Base-by-base conservation (phyloP, 106 monocot genomes). In the Platanthera guangdongensis region DNA sequence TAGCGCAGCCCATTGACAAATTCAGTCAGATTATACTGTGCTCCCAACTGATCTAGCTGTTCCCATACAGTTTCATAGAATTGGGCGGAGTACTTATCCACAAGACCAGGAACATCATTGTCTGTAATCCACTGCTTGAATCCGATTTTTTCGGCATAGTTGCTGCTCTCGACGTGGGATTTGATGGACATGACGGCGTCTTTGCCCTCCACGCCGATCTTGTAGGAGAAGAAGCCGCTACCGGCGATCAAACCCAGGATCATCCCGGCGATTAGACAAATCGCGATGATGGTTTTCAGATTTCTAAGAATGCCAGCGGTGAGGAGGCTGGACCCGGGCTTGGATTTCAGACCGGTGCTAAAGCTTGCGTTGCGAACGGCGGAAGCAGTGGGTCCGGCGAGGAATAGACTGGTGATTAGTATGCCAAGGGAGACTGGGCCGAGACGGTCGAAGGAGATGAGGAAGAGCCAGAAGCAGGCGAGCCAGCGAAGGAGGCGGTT, bases 161-260 rank as follows among this genome's bases (percentile, higher is more conserved):
- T 87, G 52, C 74, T 76, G 11, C 57, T 64, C 77, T 87, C 72
- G 4, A 87, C 16, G 55, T 84, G 87, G 50, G 79, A 68, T 76
- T 84, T 87, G 30, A 84, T 19, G 30, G 80, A 74, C 15, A 87
- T 76, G 6, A 87, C 87, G 3, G 84, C 87, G 47, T 87, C 82
- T 64, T 84, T 87, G 51, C 87, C 74, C 59, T 84, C 87, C 3
- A 84, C 45, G 5, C 77, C 84, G 25, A 87, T 87, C 73, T 87
- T 87, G 73, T 87, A 87, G 14, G 84, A 84, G 76, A 87, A 84
- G 79, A 87, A 81, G 39, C 62, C 54, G 21, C 73, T 50, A n/a
- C 82, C 87, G 6, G 82, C 25, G 6, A 84, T 9, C 0, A 74
- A 30, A 13, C 84, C 84, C 50, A 81, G 45, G 47, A 87, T 78